A percentile compares a stretch with the other conserved stretches of the same genome.
phyloP scores from a whole-genome alignment of 768 basidiomycete genomes.

The Rickenella mellea region DNA sequence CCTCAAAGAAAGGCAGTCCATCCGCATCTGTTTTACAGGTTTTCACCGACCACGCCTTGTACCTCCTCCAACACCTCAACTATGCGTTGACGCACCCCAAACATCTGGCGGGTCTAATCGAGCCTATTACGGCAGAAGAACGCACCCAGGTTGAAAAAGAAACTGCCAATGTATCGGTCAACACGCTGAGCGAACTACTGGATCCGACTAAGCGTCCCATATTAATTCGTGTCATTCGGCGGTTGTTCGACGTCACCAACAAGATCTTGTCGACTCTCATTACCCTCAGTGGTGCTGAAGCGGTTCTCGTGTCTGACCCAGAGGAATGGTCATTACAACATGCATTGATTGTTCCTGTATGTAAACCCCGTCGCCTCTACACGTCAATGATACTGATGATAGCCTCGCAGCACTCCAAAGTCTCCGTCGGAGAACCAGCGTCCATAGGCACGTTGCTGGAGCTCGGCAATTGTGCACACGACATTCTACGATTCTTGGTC shows the following conservation, averaged over 20 bases:
- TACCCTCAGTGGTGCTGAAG: constrained; percentile 60
- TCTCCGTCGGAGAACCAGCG: constrained; percentile 72
- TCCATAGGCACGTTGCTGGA: constrained; percentile 86
- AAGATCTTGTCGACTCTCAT: constrained; percentile 64
- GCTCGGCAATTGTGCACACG: constrained; percentile 67
- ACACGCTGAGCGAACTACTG: constrained; percentile 31
- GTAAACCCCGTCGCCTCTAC: constrained; percentile 17
- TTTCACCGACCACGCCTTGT: constrained; percentile 59
- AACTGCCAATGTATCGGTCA: constrained; percentile 18
- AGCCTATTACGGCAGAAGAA: constrained; percentile 73
- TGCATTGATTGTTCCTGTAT: constrained; percentile 64
- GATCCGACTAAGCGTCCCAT: constrained; percentile 67
- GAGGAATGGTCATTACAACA: constrained; percentile 68
- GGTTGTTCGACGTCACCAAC: constrained; percentile 60
- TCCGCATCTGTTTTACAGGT: constrained; percentile 57
- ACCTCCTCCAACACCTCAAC: constrained; percentile 79
- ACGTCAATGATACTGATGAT: not conserved
- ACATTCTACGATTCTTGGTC: constrained; percentile 60
- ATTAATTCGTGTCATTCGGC: constrained; percentile 60
- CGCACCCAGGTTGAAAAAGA: constrained; percentile 61
- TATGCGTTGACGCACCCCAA: constrained; percentile 89
- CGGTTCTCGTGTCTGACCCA: constrained; percentile 49
- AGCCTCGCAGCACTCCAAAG: constrained; percentile 64
- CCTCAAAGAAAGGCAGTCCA: constrained; percentile 36
- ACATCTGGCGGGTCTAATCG: constrained; percentile 71